phyloP scores from a whole-genome alignment of 768 basidiomycete species.

The Naematelia encephala region DNA sequence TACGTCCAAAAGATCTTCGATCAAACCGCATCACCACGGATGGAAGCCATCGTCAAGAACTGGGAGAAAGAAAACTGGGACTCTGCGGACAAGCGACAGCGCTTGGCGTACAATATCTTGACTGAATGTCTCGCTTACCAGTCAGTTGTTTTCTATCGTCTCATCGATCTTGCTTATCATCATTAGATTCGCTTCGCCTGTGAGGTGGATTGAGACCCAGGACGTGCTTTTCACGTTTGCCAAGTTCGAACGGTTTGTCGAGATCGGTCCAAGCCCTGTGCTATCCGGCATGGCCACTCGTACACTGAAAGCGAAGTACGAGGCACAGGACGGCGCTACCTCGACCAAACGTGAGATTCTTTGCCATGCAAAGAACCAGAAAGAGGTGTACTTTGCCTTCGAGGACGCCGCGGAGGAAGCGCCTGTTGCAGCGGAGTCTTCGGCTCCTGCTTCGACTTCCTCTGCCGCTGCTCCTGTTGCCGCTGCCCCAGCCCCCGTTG shows the following conservation, averaged over 20 bases:
- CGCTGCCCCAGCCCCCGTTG: constrained; percentile 51
- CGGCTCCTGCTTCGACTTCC: constrained; percentile 52
- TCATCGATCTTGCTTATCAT: not conserved
- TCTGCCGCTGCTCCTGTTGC: constrained; percentile 53
- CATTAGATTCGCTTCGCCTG: constrained; percentile 66
- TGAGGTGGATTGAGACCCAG: constrained; percentile 99
- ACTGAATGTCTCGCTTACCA: constrained; percentile 97
- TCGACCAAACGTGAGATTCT: constrained; percentile 74
- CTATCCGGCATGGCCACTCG: constrained; percentile 61
- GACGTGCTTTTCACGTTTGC: constrained; percentile 84
- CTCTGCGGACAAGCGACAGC: constrained; percentile 74
- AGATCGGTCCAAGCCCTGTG: constrained; percentile 93
- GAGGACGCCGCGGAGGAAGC: constrained; percentile 71
- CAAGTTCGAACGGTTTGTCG: constrained; percentile 88
- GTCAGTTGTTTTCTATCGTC: constrained; percentile 57
- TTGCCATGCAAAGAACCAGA: constrained; percentile 90
- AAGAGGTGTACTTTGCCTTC: constrained; percentile 97
- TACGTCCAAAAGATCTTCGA: constrained; percentile 96
- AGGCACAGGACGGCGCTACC: constrained; percentile 78
- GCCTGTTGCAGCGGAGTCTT: constrained; percentile 42
- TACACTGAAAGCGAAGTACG: constrained; percentile 67
- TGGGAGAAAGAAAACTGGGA: constrained; percentile 94
- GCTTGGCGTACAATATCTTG: constrained; percentile 90
- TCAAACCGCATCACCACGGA: constrained; percentile 89
- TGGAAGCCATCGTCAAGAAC: constrained; percentile 87